Evolutionary conservation across 768 basidiomycete species (phyloP), one percentile per base, ranked within the genome.

Genomic region (Mycena rosella): DNA sequence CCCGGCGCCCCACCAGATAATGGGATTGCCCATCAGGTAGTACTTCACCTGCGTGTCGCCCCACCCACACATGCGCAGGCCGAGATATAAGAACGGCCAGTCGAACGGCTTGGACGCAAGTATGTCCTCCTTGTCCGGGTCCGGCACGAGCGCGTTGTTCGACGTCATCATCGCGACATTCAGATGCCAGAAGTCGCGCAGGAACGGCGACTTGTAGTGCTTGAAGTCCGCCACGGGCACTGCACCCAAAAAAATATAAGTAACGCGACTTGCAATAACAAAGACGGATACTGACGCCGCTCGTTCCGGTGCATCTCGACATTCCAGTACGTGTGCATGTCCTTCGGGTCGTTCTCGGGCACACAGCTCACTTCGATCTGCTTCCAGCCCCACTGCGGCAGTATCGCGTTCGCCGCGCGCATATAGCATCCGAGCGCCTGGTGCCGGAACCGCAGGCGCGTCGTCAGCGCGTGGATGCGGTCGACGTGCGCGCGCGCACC

Each of bases 91-190:
- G 82, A 93, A 90, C 0, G 97, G 97, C 97, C 98, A 99, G 74
- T 99, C 96, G 42, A 87, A 86, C 0, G 97, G 96, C 72, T 87
- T 88, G 32, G 96, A 97, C 0, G 97, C 98, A 56, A 99, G 89
- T 76, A 98, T 95, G 76, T 99, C 98, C 74, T 96, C 95, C 81
- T 99, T 99, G 85, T 99, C 97, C 0, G 97, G 96, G 74, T 99
- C 96, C 1, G 97, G 97, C 38, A 99, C 79, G 59, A 99, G 91
- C 0, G 97, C 97, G 77, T 99, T 99, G 83, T 99, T 99, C 6
- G 97, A 98, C 0, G 96, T 98, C 95, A 96, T 96, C 97, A 99
- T 99, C 9, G 96, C 97, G 34, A 99, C 95, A 76, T 99, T 99
- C 63, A 99, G 88, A 76, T 99, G 98, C 91, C 95, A 96, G 81